phyloP scores from a whole-genome alignment of 2,329 filamentous ascomycete species.

The Aspergillus terreus region DNA sequence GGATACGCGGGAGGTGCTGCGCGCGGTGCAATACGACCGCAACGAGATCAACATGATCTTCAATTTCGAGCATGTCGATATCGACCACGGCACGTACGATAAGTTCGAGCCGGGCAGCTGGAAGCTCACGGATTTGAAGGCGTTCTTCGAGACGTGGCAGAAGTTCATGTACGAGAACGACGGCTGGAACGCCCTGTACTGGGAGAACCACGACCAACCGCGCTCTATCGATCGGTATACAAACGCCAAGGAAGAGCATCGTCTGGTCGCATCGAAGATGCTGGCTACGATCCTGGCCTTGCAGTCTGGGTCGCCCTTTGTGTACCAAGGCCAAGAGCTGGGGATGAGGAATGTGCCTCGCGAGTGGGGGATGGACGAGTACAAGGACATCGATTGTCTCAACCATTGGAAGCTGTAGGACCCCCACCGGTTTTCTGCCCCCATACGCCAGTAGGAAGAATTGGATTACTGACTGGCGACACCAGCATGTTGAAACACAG shows the following conservation, averaged over 20 bases:
- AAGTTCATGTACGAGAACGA: conserved; percentile 55
- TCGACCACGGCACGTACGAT: conserved; percentile 51
- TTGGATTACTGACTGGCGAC: not conserved
- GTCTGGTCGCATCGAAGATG: conserved; percentile 55
- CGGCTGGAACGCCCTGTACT: conserved; percentile 63
- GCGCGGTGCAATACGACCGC: conserved; percentile 53
- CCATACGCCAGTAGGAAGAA: no score
- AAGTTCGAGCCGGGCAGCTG: conserved; percentile 48
- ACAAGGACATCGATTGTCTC: conserved; percentile 62
- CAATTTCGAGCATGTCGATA: conserved; percentile 65
- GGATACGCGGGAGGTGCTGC: conserved; percentile 49
- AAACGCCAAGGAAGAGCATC: conserved; percentile 48
- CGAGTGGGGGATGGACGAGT: conserved; percentile 61
- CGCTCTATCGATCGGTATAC: conserved; percentile 57
- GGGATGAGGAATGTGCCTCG: conserved; percentile 63
- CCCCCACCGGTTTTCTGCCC: no score
- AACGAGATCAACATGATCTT: conserved; percentile 69
- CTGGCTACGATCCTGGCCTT: conserved; percentile 55
- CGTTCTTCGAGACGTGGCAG: conserved; percentile 57
- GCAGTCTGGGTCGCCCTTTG: conserved; percentile 60
- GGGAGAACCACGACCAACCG: conserved; percentile 65
- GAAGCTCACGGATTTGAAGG: conserved; percentile 51
- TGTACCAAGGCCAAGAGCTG: conserved; percentile 69
- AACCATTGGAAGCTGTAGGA: conserved; percentile 52
- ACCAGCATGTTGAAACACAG: conserved; percentile 29